These are phyloP conservation scores for Pestalotiopsis sp. DNA, from an alignment of 2,329 filamentous ascomycete species.

Conservation along the genomic window DNA sequence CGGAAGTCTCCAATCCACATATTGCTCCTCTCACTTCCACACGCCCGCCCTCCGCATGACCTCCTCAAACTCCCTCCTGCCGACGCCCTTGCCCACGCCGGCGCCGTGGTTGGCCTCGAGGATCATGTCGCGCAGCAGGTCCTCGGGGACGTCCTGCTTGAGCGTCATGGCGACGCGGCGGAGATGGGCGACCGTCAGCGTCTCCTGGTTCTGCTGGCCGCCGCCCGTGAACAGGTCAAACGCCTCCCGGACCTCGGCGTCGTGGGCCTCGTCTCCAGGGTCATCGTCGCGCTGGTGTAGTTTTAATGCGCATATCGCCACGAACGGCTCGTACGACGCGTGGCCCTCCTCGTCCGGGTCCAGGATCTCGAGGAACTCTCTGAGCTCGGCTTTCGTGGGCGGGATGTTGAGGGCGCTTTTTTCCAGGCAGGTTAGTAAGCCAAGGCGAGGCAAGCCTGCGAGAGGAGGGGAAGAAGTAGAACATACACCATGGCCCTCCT, in stretches of 20 bases:
- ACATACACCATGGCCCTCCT: slow-evolving; percentile 72
- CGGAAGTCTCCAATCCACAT: too few species aligned
- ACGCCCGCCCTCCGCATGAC: slow-evolving; percentile 85
- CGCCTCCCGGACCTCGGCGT: slow-evolving; percentile 74
- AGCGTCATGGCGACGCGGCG: slow-evolving; percentile 76
- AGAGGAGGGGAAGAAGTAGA: background rate
- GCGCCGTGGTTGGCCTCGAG: slow-evolving; percentile 86
- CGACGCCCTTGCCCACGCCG: slow-evolving; percentile 70
- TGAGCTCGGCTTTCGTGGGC: slow-evolving; percentile 66
- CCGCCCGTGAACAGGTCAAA: slow-evolving; percentile 70
- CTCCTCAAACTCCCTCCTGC: slow-evolving; percentile 77
- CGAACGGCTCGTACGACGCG: slow-evolving; percentile 77
- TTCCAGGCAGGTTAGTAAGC: background rate
- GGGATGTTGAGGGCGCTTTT: slow-evolving; percentile 77
- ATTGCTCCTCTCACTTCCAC: slow-evolving; percentile 59
- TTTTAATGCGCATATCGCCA: slow-evolving; percentile 86
- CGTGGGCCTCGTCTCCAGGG: slow-evolving; percentile 49
- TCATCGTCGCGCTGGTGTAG: slow-evolving; percentile 61
- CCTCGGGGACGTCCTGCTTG: slow-evolving; percentile 82
- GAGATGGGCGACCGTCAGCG: slow-evolving; percentile 76
- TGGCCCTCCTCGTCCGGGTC: slow-evolving; percentile 81
- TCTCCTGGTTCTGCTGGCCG: slow-evolving; percentile 19
- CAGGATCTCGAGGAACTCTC: slow-evolving; percentile 75
- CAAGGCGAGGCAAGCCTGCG: too few species aligned
- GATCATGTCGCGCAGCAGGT: slow-evolving; percentile 89